A percentile compares a stretch with the other conserved stretches of the same genome.
Conservation (phyloP, 441 rosid genomes). For the Erodium moschatum region DNA sequence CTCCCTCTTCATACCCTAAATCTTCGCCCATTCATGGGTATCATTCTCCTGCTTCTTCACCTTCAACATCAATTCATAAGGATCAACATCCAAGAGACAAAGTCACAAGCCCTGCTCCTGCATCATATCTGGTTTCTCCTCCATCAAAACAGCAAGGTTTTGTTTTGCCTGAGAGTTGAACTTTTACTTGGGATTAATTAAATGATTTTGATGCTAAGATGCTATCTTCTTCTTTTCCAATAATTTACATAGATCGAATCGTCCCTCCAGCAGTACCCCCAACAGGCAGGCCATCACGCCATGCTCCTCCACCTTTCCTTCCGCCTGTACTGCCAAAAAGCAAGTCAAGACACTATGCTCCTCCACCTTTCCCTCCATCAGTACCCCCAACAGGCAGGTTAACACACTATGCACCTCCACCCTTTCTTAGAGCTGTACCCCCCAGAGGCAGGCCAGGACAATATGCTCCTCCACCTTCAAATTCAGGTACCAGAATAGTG, state of each 20-base stretch:
- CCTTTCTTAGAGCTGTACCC: background rate
- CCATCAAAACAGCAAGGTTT: slow-evolving; percentile 42
- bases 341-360: background rate
- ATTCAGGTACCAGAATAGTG: slow-evolving; percentile 34
- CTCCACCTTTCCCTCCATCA: slow-evolving; percentile 1
- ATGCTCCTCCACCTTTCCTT: slow-evolving; percentile 2
- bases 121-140: slow-evolving; percentile 37
- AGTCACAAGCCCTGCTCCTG: slow-evolving; percentile 32
- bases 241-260: slow-evolving; percentile 35
- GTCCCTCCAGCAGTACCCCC: slow-evolving; percentile 29
- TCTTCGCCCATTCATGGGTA: slow-evolving; percentile 23
- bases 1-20: slow-evolving; percentile 31
- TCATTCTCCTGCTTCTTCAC: slow-evolving; percentile 33
- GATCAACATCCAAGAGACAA: slow-evolving; percentile 34
- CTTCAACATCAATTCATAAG: slow-evolving; percentile 37
- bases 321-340: background rate
- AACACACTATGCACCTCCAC: slow-evolving; percentile 5
- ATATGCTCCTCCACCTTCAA: slow-evolving; percentile 40
- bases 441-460: slow-evolving; percentile 15
- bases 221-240: slow-evolving; percentile 15
- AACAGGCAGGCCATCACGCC: background rate
- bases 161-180: slow-evolving; percentile 14
- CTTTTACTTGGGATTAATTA: no score
- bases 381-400: slow-evolving; percentile 25
- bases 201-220: background rate